Percentiles rank a stretch among this genome's conserved stretches.
Evolutionary conservation across 768 basidiomycete genomes (phyloP).

Genomic region (Boletus pseudo-olivaceus): DNA sequence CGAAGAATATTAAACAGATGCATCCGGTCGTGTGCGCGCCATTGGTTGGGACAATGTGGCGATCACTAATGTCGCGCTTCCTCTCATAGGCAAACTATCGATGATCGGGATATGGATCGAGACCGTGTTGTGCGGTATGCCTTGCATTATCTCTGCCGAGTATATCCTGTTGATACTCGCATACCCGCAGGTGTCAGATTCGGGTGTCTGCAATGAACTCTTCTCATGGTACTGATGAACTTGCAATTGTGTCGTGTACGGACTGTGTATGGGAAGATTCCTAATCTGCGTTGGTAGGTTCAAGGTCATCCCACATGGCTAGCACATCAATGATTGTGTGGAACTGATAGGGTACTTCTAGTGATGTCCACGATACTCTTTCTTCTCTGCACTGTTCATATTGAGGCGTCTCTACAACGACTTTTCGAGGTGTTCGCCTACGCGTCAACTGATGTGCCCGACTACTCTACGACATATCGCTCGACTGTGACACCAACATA

Average conservation of each 20-base stretch:
- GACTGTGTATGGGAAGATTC: neutral
- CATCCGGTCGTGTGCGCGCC: too few relatives aligned
- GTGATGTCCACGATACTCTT: neutral
- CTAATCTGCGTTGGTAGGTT: neutral
- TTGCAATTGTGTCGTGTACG: neutral
- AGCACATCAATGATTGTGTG: neutral
- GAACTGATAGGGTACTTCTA: neutral
- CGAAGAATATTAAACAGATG: neutral
- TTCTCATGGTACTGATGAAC: neutral
- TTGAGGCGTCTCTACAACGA: neutral
- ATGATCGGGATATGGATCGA: neutral
- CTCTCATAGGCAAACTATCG: neutral
- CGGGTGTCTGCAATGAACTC: too few relatives aligned
- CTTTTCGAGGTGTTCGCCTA: constrained; percentile 1
- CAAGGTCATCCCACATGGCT: too few relatives aligned
- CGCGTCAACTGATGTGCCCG: neutral
- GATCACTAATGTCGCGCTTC: neutral
- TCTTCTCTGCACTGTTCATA: neutral
- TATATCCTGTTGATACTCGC: neutral
- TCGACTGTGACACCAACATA: neutral
- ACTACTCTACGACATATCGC: constrained; percentile 2
- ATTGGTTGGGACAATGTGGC: neutral
- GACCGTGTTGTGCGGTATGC: neutral
- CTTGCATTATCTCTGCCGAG: neutral
- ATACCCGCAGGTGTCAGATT: neutral